Base-by-base conservation (phyloP, 2,329 filamentous ascomycete genomes). In the Davidsoniella australis region DNA sequence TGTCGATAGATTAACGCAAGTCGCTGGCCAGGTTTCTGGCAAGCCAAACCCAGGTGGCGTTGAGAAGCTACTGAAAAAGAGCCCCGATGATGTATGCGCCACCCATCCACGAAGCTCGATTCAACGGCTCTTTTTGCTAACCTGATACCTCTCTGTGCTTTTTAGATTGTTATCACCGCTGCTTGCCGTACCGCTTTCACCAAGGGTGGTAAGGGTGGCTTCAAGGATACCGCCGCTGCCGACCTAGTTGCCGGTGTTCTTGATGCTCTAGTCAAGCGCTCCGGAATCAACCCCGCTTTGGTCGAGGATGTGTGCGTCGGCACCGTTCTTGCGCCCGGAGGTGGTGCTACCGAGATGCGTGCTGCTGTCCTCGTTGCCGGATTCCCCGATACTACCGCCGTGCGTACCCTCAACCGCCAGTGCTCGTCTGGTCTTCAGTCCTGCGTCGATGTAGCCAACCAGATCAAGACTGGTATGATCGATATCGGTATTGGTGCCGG, bases 271-370 rank as follows among this genome's bases (percentile, higher is more conserved):
- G 73, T 96, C 61, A 72, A 83, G 51, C 84, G 86, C 58, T 95
- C 88, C 57, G 79, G 80, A 56, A 93, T 96, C 66, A 84, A 95
- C 67, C 88, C 91, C 18, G 70, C 69, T 37, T 73, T 91, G 36
- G 86, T 98, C 45, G 85, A 96, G 66, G 91, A 98, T 62, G 82
- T 98, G 56, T 82, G 82, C 47, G 88, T 96, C 52, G 91, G 91
- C 56, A 82, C 81, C 50, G 91, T 98, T 26, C 79, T 98, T 45
- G 79, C 89, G 16, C 89, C 89, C 33, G 91, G 91, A 54, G 91
- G 87, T 57, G 91, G 89, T 57, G 91, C 91, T 18, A 96, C 91
- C 43, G 91, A 96, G 69, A 95, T 94, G 79, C 82, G 91, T 56
- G 91, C 87, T 53, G 91, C 91, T 36, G 81, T 82, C 49, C 73